A percentile compares a stretch with the other conserved stretches of the same genome.
Evolutionary conservation across 1,139 yeast genomes (phyloP).

Genomic region (Tardiomyces depauwii): DNA sequence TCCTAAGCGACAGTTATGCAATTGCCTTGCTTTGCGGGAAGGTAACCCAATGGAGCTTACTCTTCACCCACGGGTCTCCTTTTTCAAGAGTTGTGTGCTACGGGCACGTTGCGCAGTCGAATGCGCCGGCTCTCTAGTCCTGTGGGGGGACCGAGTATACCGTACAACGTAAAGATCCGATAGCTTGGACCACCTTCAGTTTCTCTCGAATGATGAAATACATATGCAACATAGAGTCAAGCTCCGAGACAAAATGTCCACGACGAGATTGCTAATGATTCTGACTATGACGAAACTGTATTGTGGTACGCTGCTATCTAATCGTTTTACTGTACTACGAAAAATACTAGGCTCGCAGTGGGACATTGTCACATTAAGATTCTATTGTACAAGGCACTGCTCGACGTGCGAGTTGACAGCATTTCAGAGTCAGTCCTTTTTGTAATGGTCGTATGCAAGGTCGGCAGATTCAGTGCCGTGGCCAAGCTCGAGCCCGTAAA

Average conservation of each 20-base stretch:
- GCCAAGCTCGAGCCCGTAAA: slow-evolving; percentile 65
- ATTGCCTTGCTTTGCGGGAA: slow-evolving; percentile 3
- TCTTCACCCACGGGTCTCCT: slow-evolving; percentile 12
- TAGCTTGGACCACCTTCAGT: slow-evolving; percentile 2
- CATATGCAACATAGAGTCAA: slow-evolving; percentile 23
- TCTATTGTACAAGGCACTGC: not conserved
- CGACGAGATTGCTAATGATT: slow-evolving; percentile 7
- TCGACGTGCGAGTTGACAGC: not conserved
- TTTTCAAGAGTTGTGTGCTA: slow-evolving; percentile 3
- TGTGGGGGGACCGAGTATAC: not conserved
- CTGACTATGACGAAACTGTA: not conserved
- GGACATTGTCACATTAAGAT: not conserved
- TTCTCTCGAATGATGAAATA: slow-evolving; percentile 14
- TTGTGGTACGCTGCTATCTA: too few species aligned
- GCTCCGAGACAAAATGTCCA: slow-evolving; percentile 15
- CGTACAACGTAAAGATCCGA: too few species aligned
- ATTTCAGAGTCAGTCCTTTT: not conserved
- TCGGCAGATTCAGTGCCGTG: not conserved
- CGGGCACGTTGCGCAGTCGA: slow-evolving; percentile 16
- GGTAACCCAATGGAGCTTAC: slow-evolving; percentile 24
- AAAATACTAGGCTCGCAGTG: too few species aligned
- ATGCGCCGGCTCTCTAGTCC: slow-evolving; percentile 13
- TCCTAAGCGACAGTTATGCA: slow-evolving; percentile 21
- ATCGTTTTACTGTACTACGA: too few species aligned
- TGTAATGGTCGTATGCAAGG: not conserved